Evolutionary conservation across 768 basidiomycete genomes (phyloP), one percentile per base, ranked within the genome.

Genomic region (Termitomyces sp.): DNA sequence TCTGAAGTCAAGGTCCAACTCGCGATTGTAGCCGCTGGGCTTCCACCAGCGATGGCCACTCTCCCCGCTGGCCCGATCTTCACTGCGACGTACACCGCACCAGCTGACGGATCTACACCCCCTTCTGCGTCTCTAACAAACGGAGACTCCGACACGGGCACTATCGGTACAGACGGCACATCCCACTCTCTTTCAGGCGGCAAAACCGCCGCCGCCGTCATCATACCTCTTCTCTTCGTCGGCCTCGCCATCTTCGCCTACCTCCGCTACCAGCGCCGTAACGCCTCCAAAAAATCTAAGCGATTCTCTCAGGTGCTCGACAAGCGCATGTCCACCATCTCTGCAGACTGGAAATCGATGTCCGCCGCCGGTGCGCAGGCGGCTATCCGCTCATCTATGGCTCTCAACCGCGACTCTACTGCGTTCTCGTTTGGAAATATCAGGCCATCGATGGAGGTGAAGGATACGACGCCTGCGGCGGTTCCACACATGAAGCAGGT

Each of bases 281-380:
- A 72, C 60, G 76, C 77, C 50, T 74, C 72, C 56, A 76, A 80
- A 30, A 79, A 87, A 68, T 77, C 82, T 65, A 79, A 74, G 69
- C 77, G 77, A 22, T 93, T 83, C 78, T 84, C 80, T 40, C 79
- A 85, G 68, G 81, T 76, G 10, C 70, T 93, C 69, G 91, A 93
- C 74, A 85, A 84, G 70, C 87, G 91, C 69, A 92, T 93, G 91
- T 87, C 85, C 2, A 89, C 87, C 49, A 89, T 92, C 62, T 86
- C 85, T 6, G 74, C 79, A 20, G 88, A 91, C 66, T 93, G 91
- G 91, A 87, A 86, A 69, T 78, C 80, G 44, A 84, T 91, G 64
- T 82, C 86, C 8, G 74, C 77, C 5, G 85, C 82, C 4, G 91
- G 89, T 48, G 91, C 90, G 0, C 76, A 77, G 22, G 88, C 85